phyloP scores from a whole-genome alignment of 805 yeast genomes.

The Wickerhamomyces mucosus region DNA sequence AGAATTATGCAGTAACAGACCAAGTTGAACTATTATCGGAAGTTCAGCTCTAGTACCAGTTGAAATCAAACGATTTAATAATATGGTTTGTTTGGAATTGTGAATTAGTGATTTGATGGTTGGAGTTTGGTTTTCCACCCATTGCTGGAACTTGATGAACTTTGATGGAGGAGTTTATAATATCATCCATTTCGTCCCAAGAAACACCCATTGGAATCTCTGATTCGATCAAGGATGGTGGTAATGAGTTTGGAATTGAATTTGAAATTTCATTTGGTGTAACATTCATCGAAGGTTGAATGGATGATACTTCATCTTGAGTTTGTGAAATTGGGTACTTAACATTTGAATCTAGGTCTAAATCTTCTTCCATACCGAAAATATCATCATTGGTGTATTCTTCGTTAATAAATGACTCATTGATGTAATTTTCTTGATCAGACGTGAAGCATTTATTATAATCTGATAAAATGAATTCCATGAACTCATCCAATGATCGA shows the following conservation, averaged over 20 bases:
- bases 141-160: neutral
- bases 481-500: constrained; percentile 38
- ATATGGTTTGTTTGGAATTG: neutral
- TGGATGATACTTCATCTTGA: neutral
- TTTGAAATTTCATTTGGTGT: neutral
- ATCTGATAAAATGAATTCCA: constrained; percentile 34
- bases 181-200: constrained; percentile 12
- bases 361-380: neutral
- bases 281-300: neutral
- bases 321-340: neutral
- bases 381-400: neutral
- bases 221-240: constrained; percentile 8
- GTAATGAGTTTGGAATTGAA: neutral
- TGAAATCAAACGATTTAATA: neutral
- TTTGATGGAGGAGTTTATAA: neutral
- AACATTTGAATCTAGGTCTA: neutral
- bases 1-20: no score
- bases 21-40: no score
- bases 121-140: neutral
- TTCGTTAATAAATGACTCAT: constrained; percentile 5
- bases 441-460: constrained; percentile 39
- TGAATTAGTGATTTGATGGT: neutral
- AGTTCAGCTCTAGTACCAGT: no score
- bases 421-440: constrained; percentile 45
- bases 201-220: constrained; percentile 6